Percentiles rank a stretch among this genome's conserved stretches.
phyloP scores from a whole-genome alignment of 2,329 filamentous ascomycete genomes.

The Fonsecaea monophora region DNA sequence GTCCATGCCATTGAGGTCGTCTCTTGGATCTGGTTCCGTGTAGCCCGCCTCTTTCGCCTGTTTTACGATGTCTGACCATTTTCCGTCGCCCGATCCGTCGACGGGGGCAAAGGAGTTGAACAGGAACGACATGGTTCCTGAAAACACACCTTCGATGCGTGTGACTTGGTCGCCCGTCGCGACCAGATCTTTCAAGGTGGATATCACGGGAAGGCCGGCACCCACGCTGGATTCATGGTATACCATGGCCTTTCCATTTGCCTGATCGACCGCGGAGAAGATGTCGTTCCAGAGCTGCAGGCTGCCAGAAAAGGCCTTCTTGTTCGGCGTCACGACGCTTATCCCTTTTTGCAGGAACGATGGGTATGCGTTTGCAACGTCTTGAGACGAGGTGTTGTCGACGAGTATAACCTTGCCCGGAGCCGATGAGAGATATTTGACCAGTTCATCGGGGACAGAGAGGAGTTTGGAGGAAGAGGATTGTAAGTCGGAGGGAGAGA shows the following conservation, averaged over 20 bases:
- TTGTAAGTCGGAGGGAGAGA: conserved; percentile 66
- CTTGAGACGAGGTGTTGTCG: conserved; percentile 93
- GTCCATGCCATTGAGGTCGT: conserved; percentile 85
- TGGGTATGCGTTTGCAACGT: conserved; percentile 83
- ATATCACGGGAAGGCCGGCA: conserved; percentile 90
- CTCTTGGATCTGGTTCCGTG: conserved; percentile 84
- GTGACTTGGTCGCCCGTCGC: conserved; percentile 90
- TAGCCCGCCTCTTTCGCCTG: conserved; percentile 94
- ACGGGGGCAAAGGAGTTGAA: conserved; percentile 96
- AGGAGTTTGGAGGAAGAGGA: conserved; percentile 70
- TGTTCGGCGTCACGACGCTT: conserved; percentile 94
- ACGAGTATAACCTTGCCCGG: conserved; percentile 82
- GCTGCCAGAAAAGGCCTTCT: conserved; percentile 91
- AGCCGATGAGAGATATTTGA: conserved; percentile 77
- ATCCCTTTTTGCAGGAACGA: conserved; percentile 79
- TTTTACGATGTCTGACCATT: conserved; percentile 89
- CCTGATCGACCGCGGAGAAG: conserved; percentile 70
- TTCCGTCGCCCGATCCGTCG: conserved; percentile 70
- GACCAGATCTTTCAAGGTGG: conserved; percentile 90
- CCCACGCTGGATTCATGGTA: conserved; percentile 97
- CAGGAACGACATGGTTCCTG: conserved; percentile 95
- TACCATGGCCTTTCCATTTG: conserved; percentile 69
- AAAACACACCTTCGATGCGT: conserved; percentile 96
- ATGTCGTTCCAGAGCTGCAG: conserved; percentile 86
- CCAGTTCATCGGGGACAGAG: conserved; percentile 68